Percentiles rank a stretch among this genome's conserved stretches.
phyloP scores from a whole-genome alignment of 441 rosid species.

The Dalechampia spathulata region DNA sequence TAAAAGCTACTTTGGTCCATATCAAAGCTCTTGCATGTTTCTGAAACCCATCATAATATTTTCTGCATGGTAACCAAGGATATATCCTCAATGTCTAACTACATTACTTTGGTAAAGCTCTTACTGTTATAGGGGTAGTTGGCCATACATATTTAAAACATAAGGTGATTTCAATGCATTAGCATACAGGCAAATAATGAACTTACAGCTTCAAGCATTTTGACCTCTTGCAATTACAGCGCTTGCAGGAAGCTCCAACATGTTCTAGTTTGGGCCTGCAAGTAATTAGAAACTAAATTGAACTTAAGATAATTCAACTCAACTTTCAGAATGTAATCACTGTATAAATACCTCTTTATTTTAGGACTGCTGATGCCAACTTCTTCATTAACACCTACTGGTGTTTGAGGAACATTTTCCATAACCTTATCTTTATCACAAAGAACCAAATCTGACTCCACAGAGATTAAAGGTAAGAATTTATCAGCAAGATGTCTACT shows the following conservation, averaged over 20 bases:
- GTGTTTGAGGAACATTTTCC: constrained; percentile 37
- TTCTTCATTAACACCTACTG: constrained; percentile 30
- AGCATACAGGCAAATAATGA: constrained; percentile 3
- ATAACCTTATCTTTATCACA: constrained; percentile 25
- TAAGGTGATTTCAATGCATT: neutral
- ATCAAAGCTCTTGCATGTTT: neutral
- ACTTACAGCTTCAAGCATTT: constrained; percentile 98
- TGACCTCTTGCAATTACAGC: constrained; percentile 96
- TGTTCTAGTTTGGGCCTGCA: constrained; percentile 57
- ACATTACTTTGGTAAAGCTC: no score
- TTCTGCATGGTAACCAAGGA: neutral
- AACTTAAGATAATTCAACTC: neutral
- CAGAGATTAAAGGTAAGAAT: constrained; percentile 26
- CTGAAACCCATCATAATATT: neutral
- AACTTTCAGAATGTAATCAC: neutral
- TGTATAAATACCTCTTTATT: constrained; percentile 35
- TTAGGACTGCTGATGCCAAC: constrained; percentile 42
- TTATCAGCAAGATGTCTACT: constrained; percentile 17
- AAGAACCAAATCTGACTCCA: constrained; percentile 34
- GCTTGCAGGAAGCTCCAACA: constrained; percentile 64
- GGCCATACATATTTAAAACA: neutral
- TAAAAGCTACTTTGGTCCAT: neutral
- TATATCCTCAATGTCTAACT: no score
- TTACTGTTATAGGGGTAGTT: no score
- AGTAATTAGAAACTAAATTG: constrained; percentile 2